These are phyloP conservation scores for Albifimbria verrucaria DNA, from an alignment of 2,329 filamentous ascomycete species.

Conservation along the genomic window DNA sequence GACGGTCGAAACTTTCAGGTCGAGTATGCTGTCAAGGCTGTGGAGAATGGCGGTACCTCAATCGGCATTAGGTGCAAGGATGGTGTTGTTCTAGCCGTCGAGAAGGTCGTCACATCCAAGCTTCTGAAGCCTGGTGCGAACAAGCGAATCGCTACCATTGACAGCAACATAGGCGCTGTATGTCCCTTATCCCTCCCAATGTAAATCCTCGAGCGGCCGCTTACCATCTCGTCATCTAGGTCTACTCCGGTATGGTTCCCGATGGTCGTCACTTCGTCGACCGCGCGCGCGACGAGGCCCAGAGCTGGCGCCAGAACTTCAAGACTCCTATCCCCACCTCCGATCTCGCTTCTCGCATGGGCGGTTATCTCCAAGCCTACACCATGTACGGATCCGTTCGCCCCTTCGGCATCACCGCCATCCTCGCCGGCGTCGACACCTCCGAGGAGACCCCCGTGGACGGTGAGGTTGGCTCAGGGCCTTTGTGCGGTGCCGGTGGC, in stretches of 20 bases:
- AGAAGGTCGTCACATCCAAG: conserved; percentile 96
- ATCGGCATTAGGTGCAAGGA: conserved; percentile 97
- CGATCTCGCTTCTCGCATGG: conserved; percentile 88
- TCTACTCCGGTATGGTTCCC: conserved; percentile 89
- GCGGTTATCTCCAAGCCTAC: conserved; percentile 94
- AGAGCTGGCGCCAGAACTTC: conserved; percentile 88
- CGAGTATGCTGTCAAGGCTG: conserved; percentile 97
- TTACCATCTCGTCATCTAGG: conserved; percentile 49
- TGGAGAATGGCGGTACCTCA: conserved; percentile 95
- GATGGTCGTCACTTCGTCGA: conserved; percentile 94
- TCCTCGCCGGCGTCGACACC: conserved; percentile 90
- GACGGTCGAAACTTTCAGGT: conserved; percentile 99
- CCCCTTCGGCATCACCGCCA: conserved; percentile 94
- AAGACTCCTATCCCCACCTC: conserved; percentile 89
- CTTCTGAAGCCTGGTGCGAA: conserved; percentile 92
- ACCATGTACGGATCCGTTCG: conserved; percentile 96
- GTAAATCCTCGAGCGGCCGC: conserved; percentile 5
- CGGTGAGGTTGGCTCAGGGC: conserved; percentile 83
- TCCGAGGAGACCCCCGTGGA: conserved; percentile 83
- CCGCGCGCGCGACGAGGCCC: conserved; percentile 89
- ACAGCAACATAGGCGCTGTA: conserved; percentile 91
- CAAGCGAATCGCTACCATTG: conserved; percentile 93
- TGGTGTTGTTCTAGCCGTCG: conserved; percentile 90
- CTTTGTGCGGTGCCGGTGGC: conserved; percentile 75
- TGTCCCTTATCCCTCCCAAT: conserved; percentile 30